Evolutionary conservation across 257 asterid species (phyloP), one percentile per base, ranked within the genome.

Genomic region (Gentiana straminea): DNA sequence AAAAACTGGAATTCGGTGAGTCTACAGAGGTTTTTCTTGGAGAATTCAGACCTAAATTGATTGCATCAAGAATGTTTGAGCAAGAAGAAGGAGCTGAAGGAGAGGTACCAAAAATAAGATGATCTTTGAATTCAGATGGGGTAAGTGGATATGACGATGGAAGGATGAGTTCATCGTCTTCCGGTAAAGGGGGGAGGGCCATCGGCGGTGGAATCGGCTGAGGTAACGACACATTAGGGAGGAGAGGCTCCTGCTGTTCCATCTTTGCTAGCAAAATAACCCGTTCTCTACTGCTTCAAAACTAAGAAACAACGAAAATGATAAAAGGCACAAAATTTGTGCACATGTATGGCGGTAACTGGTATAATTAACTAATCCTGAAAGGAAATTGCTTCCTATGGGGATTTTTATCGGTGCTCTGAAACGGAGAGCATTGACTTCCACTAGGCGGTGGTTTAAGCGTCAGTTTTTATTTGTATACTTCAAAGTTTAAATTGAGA

Each of bases 51-150:
- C 66, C 33, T 39, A 69, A 52, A 61, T 62, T 65, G 32, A 78
- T 73, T 57, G 86, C 89, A 55, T 79, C 90, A 36, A 79, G 52
- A 48, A 76, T 67, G 51, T 56, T 57, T 1, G 81, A 55, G 53
- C 78, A 52, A 54, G 81, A 55, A 9, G 84, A 52, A 37, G 89
- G 54, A 9, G 84, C 63, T 63, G 77, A 15, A 32, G 70, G 54
- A 32, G 88, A 64, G 67, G 86, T 60, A 35, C 96, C 96, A 49
- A 88, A 84, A 7, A 84, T 84, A 34, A 88, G 70, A n/a, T 71
- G 79, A 63, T 85, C 94, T 50, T 88, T 88, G 71, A 88, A 61
- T 59, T 81, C 95, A 6, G 89, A 70, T 3, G 94, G 94, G 58
- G 95, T 79, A 64, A 75, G 9, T 53, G 86, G 76, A 46, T 37